Evolutionary conservation across 139 green algal species (phyloP).

Genomic region (Micractinium sp.): DNA sequence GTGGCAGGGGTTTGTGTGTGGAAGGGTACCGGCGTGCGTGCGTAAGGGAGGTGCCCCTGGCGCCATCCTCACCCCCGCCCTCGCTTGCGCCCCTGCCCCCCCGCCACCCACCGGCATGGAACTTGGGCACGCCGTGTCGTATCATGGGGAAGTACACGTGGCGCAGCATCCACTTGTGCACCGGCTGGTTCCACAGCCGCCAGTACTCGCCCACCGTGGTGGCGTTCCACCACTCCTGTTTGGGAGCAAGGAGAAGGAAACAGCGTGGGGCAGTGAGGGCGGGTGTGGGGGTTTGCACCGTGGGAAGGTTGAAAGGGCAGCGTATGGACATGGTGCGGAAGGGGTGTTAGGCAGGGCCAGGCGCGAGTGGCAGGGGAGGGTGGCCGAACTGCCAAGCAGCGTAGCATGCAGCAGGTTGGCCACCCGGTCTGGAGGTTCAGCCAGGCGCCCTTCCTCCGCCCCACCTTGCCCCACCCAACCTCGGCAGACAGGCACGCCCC

Average conservation of each 20-base stretch:
- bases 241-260: neutral
- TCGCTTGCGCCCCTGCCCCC: neutral
- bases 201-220: slow-evolving; percentile 92
- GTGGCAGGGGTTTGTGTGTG: no score
- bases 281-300: neutral
- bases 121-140: slow-evolving; percentile 50
- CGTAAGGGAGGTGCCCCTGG: neutral
- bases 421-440: no score
- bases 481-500: neutral
- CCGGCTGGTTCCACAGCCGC: slow-evolving; percentile 94
- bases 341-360: neutral
- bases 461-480: neutral
- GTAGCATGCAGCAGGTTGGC: no score
- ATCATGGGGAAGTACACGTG: slow-evolving; percentile 90
- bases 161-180: slow-evolving; percentile 94
- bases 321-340: no score
- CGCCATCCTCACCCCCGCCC: no score
- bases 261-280: neutral
- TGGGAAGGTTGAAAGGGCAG: neutral
- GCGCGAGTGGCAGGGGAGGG: neutral
- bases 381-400: no score
- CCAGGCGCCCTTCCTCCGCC: no score
- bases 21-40: no score
- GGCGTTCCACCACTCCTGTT: slow-evolving; percentile 94
- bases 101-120: slow-evolving; percentile 32